Conservation (phyloP, 2,329 filamentous ascomycete species). For the Magnaporthiopsis incrustans region DNA sequence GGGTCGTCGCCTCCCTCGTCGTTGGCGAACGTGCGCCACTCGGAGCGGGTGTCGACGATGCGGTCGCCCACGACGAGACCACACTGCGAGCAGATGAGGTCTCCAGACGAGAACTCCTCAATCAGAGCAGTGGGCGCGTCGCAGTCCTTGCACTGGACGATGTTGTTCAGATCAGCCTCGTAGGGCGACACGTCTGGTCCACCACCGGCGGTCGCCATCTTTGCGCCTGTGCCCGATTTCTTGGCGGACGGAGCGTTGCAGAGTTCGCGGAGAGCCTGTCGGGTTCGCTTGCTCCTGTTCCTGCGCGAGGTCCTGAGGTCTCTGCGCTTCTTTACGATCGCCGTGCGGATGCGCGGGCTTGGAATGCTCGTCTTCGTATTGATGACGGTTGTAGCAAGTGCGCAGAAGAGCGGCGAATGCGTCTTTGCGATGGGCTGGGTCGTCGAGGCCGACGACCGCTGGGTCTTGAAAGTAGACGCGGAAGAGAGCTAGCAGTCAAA, state of each 20-base stretch:
- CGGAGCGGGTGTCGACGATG: conserved; percentile 90
- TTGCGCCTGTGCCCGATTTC: conserved; percentile 28
- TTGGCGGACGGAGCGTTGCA: conserved; percentile 23
- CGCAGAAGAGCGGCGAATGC: conserved; percentile 65
- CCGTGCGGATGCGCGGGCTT: conserved; percentile 8
- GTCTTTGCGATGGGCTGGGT: conserved; percentile 44
- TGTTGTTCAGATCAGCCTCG: conserved; percentile 76
- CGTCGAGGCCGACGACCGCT: conserved; percentile 9
- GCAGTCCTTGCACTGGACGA: conserved; percentile 84
- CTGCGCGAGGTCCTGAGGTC: conserved; percentile 19
- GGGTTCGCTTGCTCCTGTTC: conserved; percentile 14
- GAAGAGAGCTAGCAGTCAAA: not conserved
- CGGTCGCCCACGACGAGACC: conserved; percentile 84
- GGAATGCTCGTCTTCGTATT: conserved; percentile 23
- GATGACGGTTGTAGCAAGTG: conserved; percentile 39
- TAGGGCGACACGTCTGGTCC: conserved; percentile 5
- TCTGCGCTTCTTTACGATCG: conserved; percentile 11
- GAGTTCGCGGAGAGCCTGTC: conserved; percentile 14
- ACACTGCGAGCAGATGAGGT: conserved; percentile 88
- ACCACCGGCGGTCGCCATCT: conserved; percentile 8
- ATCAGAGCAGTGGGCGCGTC: conserved; percentile 86
- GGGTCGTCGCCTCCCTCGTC: conserved; percentile 96
- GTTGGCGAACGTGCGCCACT: conserved; percentile 98
- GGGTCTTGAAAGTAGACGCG: not conserved
- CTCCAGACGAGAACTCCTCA: conserved; percentile 86